Conservation (phyloP, 2,329 filamentous ascomycete species). For the Diaporthe humulicola region DNA sequence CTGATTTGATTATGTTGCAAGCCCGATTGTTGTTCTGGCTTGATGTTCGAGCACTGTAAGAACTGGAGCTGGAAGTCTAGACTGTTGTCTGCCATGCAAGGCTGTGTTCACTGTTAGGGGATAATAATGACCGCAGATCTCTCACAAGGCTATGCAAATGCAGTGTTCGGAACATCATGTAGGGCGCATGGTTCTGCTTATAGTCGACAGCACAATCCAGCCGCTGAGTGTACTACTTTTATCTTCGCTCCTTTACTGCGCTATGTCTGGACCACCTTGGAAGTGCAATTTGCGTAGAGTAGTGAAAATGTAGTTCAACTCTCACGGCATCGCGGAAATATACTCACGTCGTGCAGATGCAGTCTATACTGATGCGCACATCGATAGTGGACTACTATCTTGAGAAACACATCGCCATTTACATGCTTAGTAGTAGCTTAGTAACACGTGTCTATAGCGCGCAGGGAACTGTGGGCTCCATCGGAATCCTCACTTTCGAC, state of each 20-base stretch:
- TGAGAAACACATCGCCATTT: neutral
- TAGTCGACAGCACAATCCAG: neutral
- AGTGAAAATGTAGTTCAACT: too few relatives aligned
- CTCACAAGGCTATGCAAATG: neutral
- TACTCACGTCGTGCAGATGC: neutral
- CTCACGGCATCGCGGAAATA: neutral
- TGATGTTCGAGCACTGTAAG: neutral
- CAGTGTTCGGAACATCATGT: neutral
- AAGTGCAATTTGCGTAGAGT: too few relatives aligned
- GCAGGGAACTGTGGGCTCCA: neutral
- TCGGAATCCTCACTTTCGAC: neutral
- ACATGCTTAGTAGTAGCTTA: constrained; percentile 3
- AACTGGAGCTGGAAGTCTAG: neutral
- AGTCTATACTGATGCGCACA: too few relatives aligned
- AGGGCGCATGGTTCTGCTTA: too few relatives aligned
- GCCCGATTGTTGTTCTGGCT: neutral
- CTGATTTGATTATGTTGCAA: neutral
- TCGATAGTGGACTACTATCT: neutral
- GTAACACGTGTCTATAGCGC: neutral
- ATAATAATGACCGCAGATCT: neutral
- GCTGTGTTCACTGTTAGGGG: neutral
- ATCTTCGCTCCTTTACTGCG: too few relatives aligned
- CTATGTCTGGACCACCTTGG: neutral
- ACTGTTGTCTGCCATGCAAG: neutral
- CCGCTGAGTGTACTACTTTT: too few relatives aligned